Evolutionary conservation across 805 yeast species (phyloP), one percentile per base, ranked within the genome.

Genomic region (Vanderwaltozyma verrucispora): DNA sequence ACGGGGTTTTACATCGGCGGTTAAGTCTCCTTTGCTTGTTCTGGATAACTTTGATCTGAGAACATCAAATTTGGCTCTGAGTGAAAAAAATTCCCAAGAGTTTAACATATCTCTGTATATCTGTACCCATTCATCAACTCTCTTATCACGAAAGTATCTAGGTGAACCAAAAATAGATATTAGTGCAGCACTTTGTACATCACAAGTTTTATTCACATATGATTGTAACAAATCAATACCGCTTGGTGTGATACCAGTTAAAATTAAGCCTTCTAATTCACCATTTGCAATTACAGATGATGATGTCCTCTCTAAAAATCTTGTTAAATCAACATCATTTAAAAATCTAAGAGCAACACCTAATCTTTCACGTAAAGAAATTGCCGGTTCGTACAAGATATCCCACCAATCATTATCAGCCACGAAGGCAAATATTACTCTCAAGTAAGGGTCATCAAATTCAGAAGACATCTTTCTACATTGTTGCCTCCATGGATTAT

Each of bases 391-490:
- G 53, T 86, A 95, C 36, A 89, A 65, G 2, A 89, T 95, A 51
- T 86, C 96, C 79, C 89, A 80, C 96, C 97, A 89, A 46, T 88
- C 92, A 32, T 85, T 82, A 53, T 89, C 96, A 0, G 96, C 87
- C 37, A 89, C 80, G 49, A 78, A 89, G 0, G 96, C 96, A 66
- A 89, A 89, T 1, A 89, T 83, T 0, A 94, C 95, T 31, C 96
- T 65, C 42, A 89, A 62, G 54, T 89, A 89, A 0, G 97, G 96
- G 51, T 84, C 80, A 11, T 81, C 89, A 39, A 89, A 66, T 48
- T 86, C 96, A n/a, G 82, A 72, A 0, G 96, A 83, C 69, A 89
- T 72, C 40, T 71, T 71, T 38, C 96, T 76, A 56, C 96, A 89
- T 55, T 86, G 95, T 39, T 86, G 94, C 50, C 85, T 80, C 97